Base-by-base conservation (phyloP, 805 yeast species). In the Candida sithepensis region DNA sequence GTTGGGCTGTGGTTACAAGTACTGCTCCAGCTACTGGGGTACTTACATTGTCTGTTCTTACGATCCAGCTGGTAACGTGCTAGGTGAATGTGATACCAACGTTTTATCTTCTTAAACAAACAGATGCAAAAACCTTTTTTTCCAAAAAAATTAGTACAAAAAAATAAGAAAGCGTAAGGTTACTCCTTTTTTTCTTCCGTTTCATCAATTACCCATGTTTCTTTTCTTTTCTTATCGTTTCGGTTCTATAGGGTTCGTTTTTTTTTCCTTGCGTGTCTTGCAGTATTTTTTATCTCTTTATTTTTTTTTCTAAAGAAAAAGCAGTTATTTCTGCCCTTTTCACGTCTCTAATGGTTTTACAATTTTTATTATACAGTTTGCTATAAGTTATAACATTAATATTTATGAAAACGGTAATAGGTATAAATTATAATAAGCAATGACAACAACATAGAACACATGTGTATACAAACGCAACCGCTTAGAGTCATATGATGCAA, bases 21-120 rank as follows among this genome's bases (percentile, higher is more conserved):
- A 61, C 42, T 80, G 85, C 65, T 59, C 65, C 58, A 67, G 66
- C 47, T 66, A 58, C 32, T 78, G 80, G 78, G 71, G 78, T 26
- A 68, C 72, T 55, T 88, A 87, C 68, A 72, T 85, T 47, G 78
- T 86, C 52, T 89, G 96, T 66, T 80, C 84, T 44, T 89, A 90
- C 66, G 72, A 78, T 61, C 84, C 90, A 30, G 82, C 90, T 30
- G 96, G 96, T 57, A 89, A 89, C 70, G 66, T 72, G 47, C 72
- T 58, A 80, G 62, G 87, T 45, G 61, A 72, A 47, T 72, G 69
- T 52, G 55, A 53, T 19, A 42, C 55, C 3, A 70, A 73, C 45
- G 79, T 74, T 40, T 21, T n/a, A 9, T 5, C 21, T n/a, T 36
- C 19, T 36, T 36, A 36, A 36, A 36, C 13, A 24, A 24, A 10